These are phyloP conservation scores for Fusarium bactridioides DNA, from an alignment of 2,329 filamentous ascomycete species.

Conservation along the genomic window DNA sequence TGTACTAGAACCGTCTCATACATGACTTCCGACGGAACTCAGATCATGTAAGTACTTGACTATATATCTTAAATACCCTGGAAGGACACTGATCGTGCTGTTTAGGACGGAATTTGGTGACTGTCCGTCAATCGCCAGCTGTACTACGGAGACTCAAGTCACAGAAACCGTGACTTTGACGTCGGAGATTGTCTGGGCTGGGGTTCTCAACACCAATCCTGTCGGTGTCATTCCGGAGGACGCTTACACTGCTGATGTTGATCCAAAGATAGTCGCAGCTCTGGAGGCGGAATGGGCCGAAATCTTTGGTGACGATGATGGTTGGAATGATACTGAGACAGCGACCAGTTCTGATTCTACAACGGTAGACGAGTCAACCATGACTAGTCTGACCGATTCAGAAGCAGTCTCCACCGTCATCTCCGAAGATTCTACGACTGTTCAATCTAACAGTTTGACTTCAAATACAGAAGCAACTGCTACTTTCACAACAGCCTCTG, in stretches of 20 bases:
- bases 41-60: not conserved
- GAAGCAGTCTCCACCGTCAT: not conserved
- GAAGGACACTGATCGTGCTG: not conserved
- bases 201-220: not conserved
- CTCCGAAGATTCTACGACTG: not conserved
- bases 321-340: not conserved
- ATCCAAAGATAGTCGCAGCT: not conserved
- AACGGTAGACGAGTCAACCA: not conserved
- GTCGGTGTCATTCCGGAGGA: accelerated
- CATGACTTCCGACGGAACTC: not conserved
- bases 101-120: not conserved
- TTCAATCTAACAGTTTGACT: not conserved
- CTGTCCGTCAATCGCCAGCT: not conserved
- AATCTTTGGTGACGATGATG: not conserved
- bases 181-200: not conserved
- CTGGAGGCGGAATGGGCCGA: not conserved
- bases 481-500: not conserved
- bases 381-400: not conserved
- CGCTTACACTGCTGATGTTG: not conserved
- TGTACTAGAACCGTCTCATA: not conserved
- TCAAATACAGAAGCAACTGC: not conserved
- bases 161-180: not conserved
- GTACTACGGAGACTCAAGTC: accelerated
- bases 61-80: accelerated
- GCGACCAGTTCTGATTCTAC: not conserved